Evolutionary conservation across 148 eudicot species (phyloP).

Genomic region (Camellia sinensis): DNA sequence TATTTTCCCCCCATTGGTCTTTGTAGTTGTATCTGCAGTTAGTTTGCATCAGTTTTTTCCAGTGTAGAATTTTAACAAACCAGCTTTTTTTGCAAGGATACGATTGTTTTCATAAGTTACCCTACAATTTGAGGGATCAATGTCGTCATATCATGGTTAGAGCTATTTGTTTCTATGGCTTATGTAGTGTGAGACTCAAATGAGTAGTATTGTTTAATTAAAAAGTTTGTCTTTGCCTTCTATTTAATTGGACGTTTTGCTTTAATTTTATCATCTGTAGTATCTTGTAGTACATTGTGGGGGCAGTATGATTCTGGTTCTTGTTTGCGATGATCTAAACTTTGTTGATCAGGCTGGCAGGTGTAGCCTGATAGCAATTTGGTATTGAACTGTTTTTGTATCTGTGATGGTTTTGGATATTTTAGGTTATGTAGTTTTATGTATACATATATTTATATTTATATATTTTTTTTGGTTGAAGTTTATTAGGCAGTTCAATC

Average conservation of each 20-base stretch:
- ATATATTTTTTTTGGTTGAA: too few relatives aligned
- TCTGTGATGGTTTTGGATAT: not conserved
- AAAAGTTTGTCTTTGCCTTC: not conserved
- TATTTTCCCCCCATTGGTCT: not conserved
- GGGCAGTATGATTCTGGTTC: not conserved
- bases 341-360: not conserved
- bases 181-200: not conserved
- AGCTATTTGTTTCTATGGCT: not conserved
- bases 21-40: too few relatives aligned
- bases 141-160: not conserved
- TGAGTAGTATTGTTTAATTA: not conserved
- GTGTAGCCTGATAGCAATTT: not conserved
- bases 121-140: not conserved
- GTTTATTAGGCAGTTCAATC: not conserved
- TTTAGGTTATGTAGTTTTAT: not conserved
- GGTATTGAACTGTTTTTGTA: not conserved
- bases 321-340: not conserved
- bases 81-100: not conserved
- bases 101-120: not conserved
- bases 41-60: not conserved
- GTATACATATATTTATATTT: not conserved
- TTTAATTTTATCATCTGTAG: not conserved
- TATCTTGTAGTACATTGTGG: not conserved
- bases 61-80: not conserved
- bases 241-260: not conserved